These are phyloP conservation scores for Pulveroboletus sp. DNA, from an alignment of 768 basidiomycete genomes.

Conservation along the genomic window DNA sequence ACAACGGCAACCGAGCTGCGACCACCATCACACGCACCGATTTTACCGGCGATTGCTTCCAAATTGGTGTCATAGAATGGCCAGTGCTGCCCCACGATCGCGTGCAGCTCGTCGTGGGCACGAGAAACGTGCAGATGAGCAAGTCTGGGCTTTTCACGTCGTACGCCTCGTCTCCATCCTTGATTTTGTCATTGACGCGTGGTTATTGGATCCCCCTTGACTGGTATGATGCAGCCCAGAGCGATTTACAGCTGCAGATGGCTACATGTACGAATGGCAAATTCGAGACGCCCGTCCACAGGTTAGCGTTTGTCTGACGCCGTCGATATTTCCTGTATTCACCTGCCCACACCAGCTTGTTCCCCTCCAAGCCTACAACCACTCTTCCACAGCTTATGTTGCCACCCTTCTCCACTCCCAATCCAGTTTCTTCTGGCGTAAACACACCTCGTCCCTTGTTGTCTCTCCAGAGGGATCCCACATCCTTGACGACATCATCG, in stretches of 20 bases:
- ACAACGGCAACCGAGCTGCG: slow-evolving; percentile 12
- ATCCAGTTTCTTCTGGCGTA: slow-evolving; percentile 12
- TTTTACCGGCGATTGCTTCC: slow-evolving; percentile 15
- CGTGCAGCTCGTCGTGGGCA: slow-evolving; percentile 21
- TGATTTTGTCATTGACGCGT: neutral
- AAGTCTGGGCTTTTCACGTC: slow-evolving; percentile 21
- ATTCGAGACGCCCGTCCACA: slow-evolving; percentile 20
- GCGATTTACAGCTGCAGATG: slow-evolving; percentile 22
- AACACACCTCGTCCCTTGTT: slow-evolving; percentile 19
- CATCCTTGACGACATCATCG: slow-evolving; percentile 34
- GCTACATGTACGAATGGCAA: slow-evolving; percentile 27
- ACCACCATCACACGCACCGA: slow-evolving; percentile 25
- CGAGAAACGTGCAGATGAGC: slow-evolving; percentile 22
- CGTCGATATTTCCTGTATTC: neutral
- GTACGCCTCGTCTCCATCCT: slow-evolving; percentile 4
- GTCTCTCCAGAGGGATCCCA: slow-evolving; percentile 26
- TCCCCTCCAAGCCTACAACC: slow-evolving; percentile 6
- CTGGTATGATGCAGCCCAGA: slow-evolving; percentile 17
- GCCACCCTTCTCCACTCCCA: slow-evolving; percentile 27
- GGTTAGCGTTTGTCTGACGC: slow-evolving; percentile 6
- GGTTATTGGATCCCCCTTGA: neutral
- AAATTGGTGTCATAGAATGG: slow-evolving; percentile 31
- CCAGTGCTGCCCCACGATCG: slow-evolving; percentile 5
- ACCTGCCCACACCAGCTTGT: slow-evolving; percentile 18
- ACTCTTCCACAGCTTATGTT: slow-evolving; percentile 11